Evolutionary conservation across 2,329 filamentous ascomycete species (phyloP), one percentile per base, ranked within the genome.

Genomic region (Trichoderma sp.): DNA sequence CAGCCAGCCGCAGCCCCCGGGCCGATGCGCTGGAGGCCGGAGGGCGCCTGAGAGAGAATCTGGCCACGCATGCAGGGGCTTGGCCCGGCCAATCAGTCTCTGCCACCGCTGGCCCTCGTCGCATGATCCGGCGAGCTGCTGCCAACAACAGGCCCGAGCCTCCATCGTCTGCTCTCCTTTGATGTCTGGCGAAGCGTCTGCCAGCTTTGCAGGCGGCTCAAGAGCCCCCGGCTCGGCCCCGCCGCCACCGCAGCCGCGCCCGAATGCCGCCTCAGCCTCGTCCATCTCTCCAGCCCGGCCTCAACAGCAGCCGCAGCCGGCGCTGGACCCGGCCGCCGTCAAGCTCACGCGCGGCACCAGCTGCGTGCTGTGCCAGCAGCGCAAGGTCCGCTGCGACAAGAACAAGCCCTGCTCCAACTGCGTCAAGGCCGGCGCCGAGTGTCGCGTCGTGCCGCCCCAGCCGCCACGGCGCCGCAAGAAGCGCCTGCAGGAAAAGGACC

Each of bases 331-430:
- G 65, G 80, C 82, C 49, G 78, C 80, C 67, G 77, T 85, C 72
- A 88, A 88, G 77, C 78, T 88, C 73, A 88, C 86, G 49, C 82
- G 86, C 60, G 86, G 86, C 69, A 86, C 87, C 70, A 87, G 86
- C 70, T 95, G 92, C 74, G 84, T 92, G 16, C 83, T 89, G 24
- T 95, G 92, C 75, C 91, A 94, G 76, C 90, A 91, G 76, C 87
- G 90, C 70, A 93, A 93, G 77, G 86, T 93, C 52, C 89, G 89
- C 70, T 93, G 91, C 78, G 89, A 93, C 78, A 90, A 90, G 78
- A 87, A 85, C 73, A 89, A 89, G 78, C 91, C 91, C 18, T 93
- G 91, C 75, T 83, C 85, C 74, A 90, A 90, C 78, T 93, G 91
- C 75, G 81, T 88, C 76, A 90, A 86, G 78, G 84, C 86, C 64